phyloP scores from a whole-genome alignment of 1,284 basidiomycete species.

The Anthracocystis panici-leucophaei region DNA sequence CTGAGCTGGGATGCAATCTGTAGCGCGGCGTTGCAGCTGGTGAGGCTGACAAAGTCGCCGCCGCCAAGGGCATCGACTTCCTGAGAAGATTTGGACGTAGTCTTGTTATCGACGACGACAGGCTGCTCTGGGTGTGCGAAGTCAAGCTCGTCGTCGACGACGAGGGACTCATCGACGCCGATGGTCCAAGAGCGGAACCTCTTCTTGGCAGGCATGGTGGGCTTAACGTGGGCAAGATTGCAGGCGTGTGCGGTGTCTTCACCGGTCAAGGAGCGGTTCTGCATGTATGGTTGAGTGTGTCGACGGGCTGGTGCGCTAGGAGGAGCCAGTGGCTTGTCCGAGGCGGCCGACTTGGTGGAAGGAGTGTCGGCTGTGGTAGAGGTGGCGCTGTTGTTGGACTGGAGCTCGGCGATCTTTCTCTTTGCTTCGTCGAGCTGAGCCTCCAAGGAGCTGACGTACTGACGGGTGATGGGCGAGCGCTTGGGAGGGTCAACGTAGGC shows the following conservation, averaged over 20 bases:
- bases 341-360: conserved; percentile 4
- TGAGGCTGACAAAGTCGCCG: conserved; percentile 49
- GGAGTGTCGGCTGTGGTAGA: not conserved
- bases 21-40: conserved; percentile 50
- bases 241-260: conserved; percentile 24
- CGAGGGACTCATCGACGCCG: conserved; percentile 18
- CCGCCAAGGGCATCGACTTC: conserved; percentile 30
- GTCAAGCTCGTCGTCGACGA: conserved; percentile 11
- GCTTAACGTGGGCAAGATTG: conserved; percentile 9
- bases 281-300: conserved; percentile 31
- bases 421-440: conserved; percentile 49
- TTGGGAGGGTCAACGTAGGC: conserved; percentile 56
- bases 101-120: not conserved
- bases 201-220: conserved; percentile 36
- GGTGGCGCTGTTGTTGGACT: conserved; percentile 13
- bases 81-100: conserved; percentile 13
- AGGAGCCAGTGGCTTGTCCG: conserved; percentile 19
- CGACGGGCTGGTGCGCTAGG: conserved; percentile 21
- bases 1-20: conserved; percentile 48
- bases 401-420: conserved; percentile 37
- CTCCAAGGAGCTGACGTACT: conserved; percentile 53
- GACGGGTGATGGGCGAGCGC: conserved; percentile 53
- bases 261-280: conserved; percentile 50
- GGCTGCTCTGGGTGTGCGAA: conserved; percentile 7
- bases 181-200: conserved; percentile 30